A percentile compares a stretch with the other conserved stretches of the same genome.
phyloP scores from a whole-genome alignment of 164 flowering plant species.

The Taxillus chinensis region DNA sequence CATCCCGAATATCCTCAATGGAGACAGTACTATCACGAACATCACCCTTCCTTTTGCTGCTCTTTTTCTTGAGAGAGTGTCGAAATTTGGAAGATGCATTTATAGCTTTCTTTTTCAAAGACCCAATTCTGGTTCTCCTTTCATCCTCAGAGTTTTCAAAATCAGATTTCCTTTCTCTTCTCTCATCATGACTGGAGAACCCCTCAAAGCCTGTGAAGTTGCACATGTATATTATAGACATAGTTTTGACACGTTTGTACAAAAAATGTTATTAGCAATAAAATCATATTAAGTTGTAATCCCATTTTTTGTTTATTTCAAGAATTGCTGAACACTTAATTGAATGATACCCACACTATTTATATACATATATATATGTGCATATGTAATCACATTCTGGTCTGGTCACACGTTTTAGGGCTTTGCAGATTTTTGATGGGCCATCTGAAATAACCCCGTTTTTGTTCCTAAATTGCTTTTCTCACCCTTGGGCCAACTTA shows the following conservation, averaged over 20 bases:
- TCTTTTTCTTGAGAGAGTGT: conserved; percentile 76
- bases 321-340: too few species aligned
- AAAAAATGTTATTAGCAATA: background rate
- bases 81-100: conserved; percentile 76
- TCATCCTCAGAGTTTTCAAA: conserved; percentile 91
- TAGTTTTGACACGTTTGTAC: background rate
- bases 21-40: conserved; percentile 66
- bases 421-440: too few species aligned
- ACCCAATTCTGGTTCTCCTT: conserved; percentile 69
- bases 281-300: background rate
- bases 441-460: too few species aligned
- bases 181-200: conserved; percentile 36
- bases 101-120: conserved; percentile 73
- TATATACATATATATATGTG: background rate
- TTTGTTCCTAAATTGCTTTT: too few species aligned
- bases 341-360: background rate
- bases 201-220: conserved; percentile 39
- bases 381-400: background rate
- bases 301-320: background rate
- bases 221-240: background rate
- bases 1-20: conserved; percentile 84
- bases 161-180: conserved; percentile 79
- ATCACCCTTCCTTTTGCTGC: conserved; percentile 58
- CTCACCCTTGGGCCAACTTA: too few species aligned
- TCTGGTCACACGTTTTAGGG: background rate